Evolutionary conservation across 371 early-diverging fungal species (phyloP).

Genomic region (Conidiobolus incongruus): DNA sequence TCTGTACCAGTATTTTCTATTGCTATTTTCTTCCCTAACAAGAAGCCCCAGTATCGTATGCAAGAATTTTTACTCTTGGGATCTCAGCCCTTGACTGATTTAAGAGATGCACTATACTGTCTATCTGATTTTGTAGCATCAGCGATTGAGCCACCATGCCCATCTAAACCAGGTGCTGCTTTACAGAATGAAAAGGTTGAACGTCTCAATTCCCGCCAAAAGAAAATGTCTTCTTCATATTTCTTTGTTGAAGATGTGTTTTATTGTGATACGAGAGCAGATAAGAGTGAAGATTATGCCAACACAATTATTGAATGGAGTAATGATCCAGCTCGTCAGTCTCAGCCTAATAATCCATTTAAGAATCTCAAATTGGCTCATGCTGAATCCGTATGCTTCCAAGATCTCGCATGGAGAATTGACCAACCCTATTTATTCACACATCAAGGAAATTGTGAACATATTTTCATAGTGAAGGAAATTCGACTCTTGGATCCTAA

Average conservation of each 20-base stretch:
- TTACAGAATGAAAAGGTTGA: too few relatives aligned
- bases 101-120: constrained; percentile 23
- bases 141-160: too few relatives aligned
- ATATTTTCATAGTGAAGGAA: constrained; percentile 35
- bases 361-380: constrained; percentile 11
- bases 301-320: constrained; percentile 5
- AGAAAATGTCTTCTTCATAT: constrained; percentile 11
- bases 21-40: too few relatives aligned
- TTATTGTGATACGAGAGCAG: constrained; percentile 17
- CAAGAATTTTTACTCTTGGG: constrained; percentile 23
- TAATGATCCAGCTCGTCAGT: background rate
- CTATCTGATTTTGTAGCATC: constrained; percentile 8
- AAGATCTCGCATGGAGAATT: constrained; percentile 24
- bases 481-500: constrained; percentile 11
- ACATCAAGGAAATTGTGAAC: constrained; percentile 55
- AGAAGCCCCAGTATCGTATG: too few relatives aligned
- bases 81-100: constrained; percentile 12
- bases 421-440: constrained; percentile 36
- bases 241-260: constrained; percentile 20
- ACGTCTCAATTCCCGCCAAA: background rate
- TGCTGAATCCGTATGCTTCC: constrained; percentile 14
- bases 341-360: background rate
- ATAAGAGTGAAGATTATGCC: constrained; percentile 12
- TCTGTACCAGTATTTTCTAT: too few relatives aligned
- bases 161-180: too few relatives aligned